These are phyloP conservation scores for Fusarium neocosmosporiellum DNA, from an alignment of 2,329 filamentous ascomycete species.

Conservation along the genomic window DNA sequence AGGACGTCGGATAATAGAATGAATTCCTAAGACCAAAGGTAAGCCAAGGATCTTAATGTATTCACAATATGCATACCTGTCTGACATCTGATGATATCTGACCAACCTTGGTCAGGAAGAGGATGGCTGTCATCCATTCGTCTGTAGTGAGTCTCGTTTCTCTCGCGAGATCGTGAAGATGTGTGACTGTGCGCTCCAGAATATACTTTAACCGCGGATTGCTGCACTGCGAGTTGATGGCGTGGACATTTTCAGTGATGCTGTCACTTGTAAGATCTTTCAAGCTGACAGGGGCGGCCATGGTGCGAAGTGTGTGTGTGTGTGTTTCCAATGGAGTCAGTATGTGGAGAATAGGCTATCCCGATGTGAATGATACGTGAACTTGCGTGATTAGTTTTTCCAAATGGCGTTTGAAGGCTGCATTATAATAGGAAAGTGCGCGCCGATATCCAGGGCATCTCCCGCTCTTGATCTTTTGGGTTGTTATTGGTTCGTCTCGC, in stretches of 20 bases:
- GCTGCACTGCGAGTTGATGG: slow-evolving; percentile 74
- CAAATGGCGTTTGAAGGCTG: too few species aligned
- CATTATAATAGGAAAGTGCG: too few species aligned
- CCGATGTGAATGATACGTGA: too few species aligned
- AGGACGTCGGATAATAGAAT: slow-evolving; percentile 81
- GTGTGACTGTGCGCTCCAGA: slow-evolving; percentile 63
- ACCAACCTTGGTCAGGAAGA: slow-evolving; percentile 75
- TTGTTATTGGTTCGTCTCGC: too few species aligned
- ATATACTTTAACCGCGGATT: slow-evolving; percentile 66
- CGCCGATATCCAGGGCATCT: too few species aligned
- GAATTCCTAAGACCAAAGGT: slow-evolving; percentile 65
- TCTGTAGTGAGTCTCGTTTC: slow-evolving; percentile 78
- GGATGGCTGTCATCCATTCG: slow-evolving; percentile 78
- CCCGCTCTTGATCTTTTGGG: too few species aligned
- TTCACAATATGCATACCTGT: slow-evolving; percentile 54
- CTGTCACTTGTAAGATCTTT: slow-evolving; percentile 76
- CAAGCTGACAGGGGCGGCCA: background rate
- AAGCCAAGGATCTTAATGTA: too few species aligned
- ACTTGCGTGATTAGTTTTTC: too few species aligned
- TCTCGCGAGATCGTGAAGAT: slow-evolving; percentile 80
- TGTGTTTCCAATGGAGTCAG: too few species aligned
- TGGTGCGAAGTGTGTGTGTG: too few species aligned
- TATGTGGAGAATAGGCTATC: too few species aligned
- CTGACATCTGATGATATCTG: slow-evolving; percentile 76
- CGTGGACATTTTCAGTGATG: slow-evolving; percentile 77